Conservation (phyloP, 768 basidiomycete genomes). For the Russula earlei region DNA sequence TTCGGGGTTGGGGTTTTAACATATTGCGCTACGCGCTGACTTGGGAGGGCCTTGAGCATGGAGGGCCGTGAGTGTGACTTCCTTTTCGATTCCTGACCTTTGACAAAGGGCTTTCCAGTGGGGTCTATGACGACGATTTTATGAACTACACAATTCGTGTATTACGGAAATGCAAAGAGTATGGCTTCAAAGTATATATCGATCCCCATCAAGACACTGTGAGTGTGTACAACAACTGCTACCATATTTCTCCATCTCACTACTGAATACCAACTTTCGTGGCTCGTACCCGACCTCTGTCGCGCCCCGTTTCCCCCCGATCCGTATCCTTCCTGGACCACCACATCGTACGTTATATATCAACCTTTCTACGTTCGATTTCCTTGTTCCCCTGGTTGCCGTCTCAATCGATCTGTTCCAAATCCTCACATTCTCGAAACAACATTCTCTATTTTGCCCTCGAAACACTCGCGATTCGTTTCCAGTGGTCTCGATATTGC, state of each 20-base stretch:
- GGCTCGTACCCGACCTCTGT: background rate
- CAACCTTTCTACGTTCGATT: background rate
- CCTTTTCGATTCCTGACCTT: background rate
- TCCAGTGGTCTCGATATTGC: constrained; percentile 91
- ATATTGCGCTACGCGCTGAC: constrained; percentile 74
- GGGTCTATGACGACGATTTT: constrained; percentile 82
- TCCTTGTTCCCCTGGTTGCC: background rate
- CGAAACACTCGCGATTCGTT: background rate
- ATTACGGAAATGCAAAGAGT: constrained; percentile 83
- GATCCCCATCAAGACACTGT: constrained; percentile 96
- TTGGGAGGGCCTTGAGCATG: constrained; percentile 93
- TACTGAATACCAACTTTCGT: background rate
- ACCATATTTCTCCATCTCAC: background rate
- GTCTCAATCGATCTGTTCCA: background rate
- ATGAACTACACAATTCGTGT: constrained; percentile 88
- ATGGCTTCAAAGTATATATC: constrained; percentile 86
- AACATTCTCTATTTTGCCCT: background rate
- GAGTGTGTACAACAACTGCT: constrained; percentile 27
- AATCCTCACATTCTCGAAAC: no score
- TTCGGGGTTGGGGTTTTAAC: constrained; percentile 92
- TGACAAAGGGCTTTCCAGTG: constrained; percentile 36
- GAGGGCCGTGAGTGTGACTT: constrained; percentile 72
- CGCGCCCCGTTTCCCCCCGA: background rate
- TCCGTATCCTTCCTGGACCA: background rate
- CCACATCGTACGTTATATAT: no score